Base-by-base conservation (phyloP, 1,139 yeast genomes). In the Diutina pseudorugosa region DNA sequence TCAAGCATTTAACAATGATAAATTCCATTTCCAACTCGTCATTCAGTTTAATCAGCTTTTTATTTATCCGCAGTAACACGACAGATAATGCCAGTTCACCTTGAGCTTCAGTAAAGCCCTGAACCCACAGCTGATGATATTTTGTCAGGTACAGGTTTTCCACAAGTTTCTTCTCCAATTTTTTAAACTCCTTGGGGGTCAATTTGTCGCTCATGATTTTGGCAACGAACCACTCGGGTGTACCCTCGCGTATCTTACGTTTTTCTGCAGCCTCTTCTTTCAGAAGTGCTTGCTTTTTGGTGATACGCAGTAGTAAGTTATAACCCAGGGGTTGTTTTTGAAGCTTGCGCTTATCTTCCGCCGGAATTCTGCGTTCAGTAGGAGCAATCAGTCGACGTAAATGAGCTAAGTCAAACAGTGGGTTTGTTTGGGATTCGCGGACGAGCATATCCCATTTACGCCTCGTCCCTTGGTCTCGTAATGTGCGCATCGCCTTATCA, bases 361-460 rank as follows among this genome's bases (percentile, higher is more conserved):
- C 25, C 30, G 25, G 18, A 9, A 5, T 19, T 16, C 30, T n/a
- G 5, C 9, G 30, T 12, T 21, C n/a, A 12, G 41, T 8, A 16
- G 27, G 27, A 41, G 42, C 42, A 9, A 40, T 18, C 42, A 16
- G 42, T 16, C 30, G 30, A 6, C 49, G 20, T 45, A 55, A 52
- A 2, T 62, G 52, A 25, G 58, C 61, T 49, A 73, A 63, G 53
- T 73, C 76, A 55, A 73, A 45, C 21, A n/a, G 21, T 8, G 12
- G 49, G 55, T 73, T 73, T 5, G 70, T 65, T 55, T 73, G 77
- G 56, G 65, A 68, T 56, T 75, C 79, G 51, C 73, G 59, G 21
- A 74, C 57, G n/a, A 75, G 59, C 14, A 75, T 60, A 55, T 75
- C 78, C 79, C 79, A 75, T 58, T 75, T 75, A 33, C 79, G 57